Evolutionary conservation across 2,329 filamentous ascomycete species (phyloP), one percentile per base, ranked within the genome.

Genomic region (Teratosphaeria viscida): DNA sequence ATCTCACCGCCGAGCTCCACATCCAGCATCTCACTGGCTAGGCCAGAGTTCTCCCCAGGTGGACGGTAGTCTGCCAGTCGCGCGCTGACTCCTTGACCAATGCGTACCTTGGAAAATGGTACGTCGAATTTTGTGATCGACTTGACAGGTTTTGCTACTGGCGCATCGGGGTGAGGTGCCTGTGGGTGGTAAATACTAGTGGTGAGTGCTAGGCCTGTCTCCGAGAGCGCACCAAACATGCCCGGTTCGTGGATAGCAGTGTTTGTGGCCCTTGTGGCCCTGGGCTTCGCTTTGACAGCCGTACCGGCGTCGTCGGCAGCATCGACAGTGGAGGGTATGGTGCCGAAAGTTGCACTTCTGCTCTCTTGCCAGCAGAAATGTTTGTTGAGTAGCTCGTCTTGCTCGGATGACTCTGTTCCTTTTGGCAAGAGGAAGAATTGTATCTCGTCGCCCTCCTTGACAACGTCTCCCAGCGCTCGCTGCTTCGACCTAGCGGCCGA

Each of bases 201-300:
- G 27, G 54, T 65, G n/a, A 85, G 59, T 63, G 81, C 86, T 16
- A 88, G 68, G 5, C 85, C 86, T 16, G 79, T 74, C 56, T 82
- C 80, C 0, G 86, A 85, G 19, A 87, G 73, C 10, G 81, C 84
- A 26, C 86, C 86, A 68, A 90, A 89, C 59, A 80, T 39, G 62
- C 67, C 53, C 27, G 53, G 37, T 16, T 47, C 29, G 27, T 54
- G 39, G 14, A 34, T n/a, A 29, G 59, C 35, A 6, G 27, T 14
- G 16, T 16, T 12, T n/a, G 57, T 23, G 47, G 29, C 14, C 26
- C n/a, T 12, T n/a, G 57, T 23, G 47, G 29, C 14, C 26, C n/a
- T 29, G 14, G 37, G 5, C 12, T 27, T 23, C 19, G 52, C n/a
- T 37, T n/a, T 14, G 8, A 12, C 23, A 12, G 14, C 27, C 4